Evolutionary conservation across 345 rosid genomes (phyloP).

Genomic region (Rubroshorea leprosula): DNA sequence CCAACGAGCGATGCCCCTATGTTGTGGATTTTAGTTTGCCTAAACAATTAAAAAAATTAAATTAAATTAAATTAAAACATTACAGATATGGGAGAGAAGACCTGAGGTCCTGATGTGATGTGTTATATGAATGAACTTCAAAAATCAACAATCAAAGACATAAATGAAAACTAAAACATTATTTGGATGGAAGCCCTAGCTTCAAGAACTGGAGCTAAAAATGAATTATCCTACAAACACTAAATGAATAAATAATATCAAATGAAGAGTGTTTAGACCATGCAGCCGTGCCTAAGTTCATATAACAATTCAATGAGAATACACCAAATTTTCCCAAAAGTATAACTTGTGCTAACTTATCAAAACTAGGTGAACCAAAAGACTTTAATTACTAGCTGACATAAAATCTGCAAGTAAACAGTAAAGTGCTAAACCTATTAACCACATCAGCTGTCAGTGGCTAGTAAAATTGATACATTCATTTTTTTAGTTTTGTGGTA

Average conservation of each 20-base stretch:
- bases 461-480: too few relatives aligned
- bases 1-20: conserved; percentile 83
- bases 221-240: not conserved
- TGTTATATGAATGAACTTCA: not conserved
- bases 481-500: too few relatives aligned
- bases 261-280: not conserved
- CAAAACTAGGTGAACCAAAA: not conserved
- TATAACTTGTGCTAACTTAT: not conserved
- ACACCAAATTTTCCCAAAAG: not conserved
- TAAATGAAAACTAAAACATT: not conserved
- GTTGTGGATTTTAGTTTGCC: conserved; percentile 95
- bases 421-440: too few relatives aligned
- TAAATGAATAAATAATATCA: not conserved
- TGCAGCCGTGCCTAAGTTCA: too few relatives aligned
- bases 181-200: not conserved
- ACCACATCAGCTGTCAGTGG: too few relatives aligned
- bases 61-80: too few relatives aligned
- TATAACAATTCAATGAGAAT: not conserved
- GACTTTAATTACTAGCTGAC: too few relatives aligned
- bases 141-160: not conserved
- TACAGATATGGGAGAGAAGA: conserved; percentile 7
- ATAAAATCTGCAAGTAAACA: too few relatives aligned
- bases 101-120: not conserved
- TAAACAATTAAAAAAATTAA: conserved; percentile 28
- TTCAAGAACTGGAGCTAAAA: too few relatives aligned